Percentiles rank a stretch among this genome's conserved stretches.
phyloP scores from a whole-genome alignment of 2,329 filamentous ascomycete species.

The Dactylellina drechsleri region DNA sequence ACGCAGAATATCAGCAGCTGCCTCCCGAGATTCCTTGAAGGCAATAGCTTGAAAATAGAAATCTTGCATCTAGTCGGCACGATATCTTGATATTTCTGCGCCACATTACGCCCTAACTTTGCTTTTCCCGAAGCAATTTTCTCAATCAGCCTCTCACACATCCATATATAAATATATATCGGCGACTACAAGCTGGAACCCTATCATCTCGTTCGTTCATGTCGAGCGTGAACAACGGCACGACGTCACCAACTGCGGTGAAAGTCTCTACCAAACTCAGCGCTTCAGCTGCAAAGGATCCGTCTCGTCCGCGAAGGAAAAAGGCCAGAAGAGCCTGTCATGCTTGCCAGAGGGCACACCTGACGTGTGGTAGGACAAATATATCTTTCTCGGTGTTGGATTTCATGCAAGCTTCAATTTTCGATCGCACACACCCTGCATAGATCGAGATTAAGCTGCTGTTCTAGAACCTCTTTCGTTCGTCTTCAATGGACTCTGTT shows the following conservation, averaged over 20 bases:
- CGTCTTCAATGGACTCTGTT: slow-evolving; percentile 12
- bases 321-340: slow-evolving; percentile 95
- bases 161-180: slow-evolving; percentile 5
- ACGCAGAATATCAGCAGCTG: slow-evolving; percentile 30
- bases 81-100: slow-evolving; percentile 32
- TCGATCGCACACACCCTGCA: slow-evolving; percentile 52
- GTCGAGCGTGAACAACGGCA: slow-evolving; percentile 55
- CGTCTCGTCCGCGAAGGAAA: slow-evolving; percentile 86
- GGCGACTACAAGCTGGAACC: slow-evolving; percentile 51
- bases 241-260: slow-evolving; percentile 55
- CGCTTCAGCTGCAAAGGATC: slow-evolving; percentile 76
- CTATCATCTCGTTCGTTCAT: slow-evolving; percentile 32
- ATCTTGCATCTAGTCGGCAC: slow-evolving; percentile 25
- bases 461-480: slow-evolving; percentile 38
- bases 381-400: slow-evolving; percentile 53
- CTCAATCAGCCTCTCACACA: background rate
- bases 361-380: slow-evolving; percentile 89
- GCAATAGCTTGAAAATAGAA: slow-evolving; percentile 19
- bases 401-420: slow-evolving; percentile 54
- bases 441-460: slow-evolving; percentile 49
- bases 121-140: slow-evolving; percentile 15
- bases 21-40: slow-evolving; percentile 50
- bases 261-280: slow-evolving; percentile 52
- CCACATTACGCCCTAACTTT: slow-evolving; percentile 13
- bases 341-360: slow-evolving; percentile 94